Conservation (phyloP, 768 basidiomycete genomes). For the Suillus paluster region DNA sequence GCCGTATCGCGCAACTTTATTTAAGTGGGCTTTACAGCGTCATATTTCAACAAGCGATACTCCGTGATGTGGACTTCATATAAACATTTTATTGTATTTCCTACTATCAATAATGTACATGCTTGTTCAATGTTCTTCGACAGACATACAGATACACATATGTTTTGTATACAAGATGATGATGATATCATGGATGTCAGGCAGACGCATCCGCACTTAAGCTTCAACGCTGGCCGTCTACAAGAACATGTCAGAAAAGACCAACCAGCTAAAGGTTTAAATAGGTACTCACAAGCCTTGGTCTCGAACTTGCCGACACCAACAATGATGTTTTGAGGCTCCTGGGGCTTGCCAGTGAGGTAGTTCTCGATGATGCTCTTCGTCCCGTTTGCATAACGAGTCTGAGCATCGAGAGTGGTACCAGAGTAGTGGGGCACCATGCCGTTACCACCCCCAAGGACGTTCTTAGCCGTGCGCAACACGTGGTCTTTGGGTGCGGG, state of each 20-base stretch:
- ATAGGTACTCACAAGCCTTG: conserved; percentile 45
- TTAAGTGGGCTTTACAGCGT: no score
- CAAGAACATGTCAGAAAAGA: conserved; percentile 2
- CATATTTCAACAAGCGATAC: no score
- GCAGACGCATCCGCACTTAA: neutral
- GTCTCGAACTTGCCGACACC: conserved; percentile 60
- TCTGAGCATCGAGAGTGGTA: conserved; percentile 88
- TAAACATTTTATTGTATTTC: no score
- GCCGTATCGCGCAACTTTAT: no score
- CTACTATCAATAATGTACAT: conserved; percentile 1
- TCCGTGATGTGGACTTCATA: no score
- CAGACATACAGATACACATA: neutral
- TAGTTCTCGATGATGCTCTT: conserved; percentile 76
- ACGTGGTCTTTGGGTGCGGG: conserved; percentile 86
- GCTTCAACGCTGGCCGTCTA: conserved; percentile 16
- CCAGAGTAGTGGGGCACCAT: conserved; percentile 91
- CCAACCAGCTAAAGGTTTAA: neutral
- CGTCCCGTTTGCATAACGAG: conserved; percentile 78
- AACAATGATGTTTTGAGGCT: conserved; percentile 82
- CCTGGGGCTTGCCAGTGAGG: conserved; percentile 64
- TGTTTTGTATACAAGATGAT: neutral
- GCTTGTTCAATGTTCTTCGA: no score
- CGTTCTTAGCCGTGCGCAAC: conserved; percentile 85
- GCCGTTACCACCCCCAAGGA: conserved; percentile 83
- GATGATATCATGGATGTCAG: neutral